Conservation (phyloP, 331 rosid genomes). For the Acacia pycnantha region DNA sequence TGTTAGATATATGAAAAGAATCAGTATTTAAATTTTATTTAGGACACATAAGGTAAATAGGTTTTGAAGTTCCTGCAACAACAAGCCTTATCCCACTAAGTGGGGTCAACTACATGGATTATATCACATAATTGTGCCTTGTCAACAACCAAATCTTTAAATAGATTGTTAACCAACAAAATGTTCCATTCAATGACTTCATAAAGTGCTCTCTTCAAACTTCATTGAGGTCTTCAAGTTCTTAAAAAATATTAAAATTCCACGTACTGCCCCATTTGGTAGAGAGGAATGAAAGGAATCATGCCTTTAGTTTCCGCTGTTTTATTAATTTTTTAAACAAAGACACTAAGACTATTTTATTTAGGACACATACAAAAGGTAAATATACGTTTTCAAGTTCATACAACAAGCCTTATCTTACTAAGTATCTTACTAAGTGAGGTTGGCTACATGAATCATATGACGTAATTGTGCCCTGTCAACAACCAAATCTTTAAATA, state of each 20-base stretch:
- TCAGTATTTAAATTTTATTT: background rate
- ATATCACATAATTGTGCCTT: too few relatives aligned
- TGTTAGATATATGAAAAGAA: background rate
- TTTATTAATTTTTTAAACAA: background rate
- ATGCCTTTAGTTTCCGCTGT: background rate
- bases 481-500: too few relatives aligned
- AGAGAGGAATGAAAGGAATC: background rate
- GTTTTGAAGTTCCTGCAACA: background rate
- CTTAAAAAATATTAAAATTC: background rate
- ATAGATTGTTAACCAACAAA: too few relatives aligned
- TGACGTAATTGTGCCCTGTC: too few relatives aligned
- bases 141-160: too few relatives aligned
- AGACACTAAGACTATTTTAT: background rate
- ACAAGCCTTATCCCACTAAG: too few relatives aligned
- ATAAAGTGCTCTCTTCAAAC: too few relatives aligned
- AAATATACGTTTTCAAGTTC: background rate
- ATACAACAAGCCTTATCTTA: too few relatives aligned
- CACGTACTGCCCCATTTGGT: background rate
- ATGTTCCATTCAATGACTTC: too few relatives aligned
- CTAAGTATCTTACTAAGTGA: fast-evolving
- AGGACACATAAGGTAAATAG: background rate
- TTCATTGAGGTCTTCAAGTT: background rate
- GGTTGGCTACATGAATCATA: too few relatives aligned
- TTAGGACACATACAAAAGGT: background rate
- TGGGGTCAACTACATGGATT: too few relatives aligned